Evolutionary conservation across 2,329 filamentous ascomycete species (phyloP).

Genomic region (Hortaea werneckii): DNA sequence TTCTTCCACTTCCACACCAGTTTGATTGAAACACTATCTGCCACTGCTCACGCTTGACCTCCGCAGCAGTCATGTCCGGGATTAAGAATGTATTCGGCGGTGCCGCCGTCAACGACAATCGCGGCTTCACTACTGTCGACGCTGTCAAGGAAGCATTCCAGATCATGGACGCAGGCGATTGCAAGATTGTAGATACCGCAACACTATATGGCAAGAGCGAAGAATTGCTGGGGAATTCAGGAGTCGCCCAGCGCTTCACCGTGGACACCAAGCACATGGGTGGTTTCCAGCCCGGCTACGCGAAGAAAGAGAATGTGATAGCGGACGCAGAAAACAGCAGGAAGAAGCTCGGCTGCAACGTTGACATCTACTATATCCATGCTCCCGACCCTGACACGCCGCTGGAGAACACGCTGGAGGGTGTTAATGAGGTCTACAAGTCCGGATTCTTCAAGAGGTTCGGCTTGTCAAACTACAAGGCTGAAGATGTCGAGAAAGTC

Average conservation of each 20-base stretch:
- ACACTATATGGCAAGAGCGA: conserved; percentile 35
- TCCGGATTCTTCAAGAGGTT: conserved; percentile 32
- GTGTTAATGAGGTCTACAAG: conserved; percentile 25
- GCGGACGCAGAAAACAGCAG: conserved; percentile 24
- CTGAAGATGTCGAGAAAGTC: conserved; percentile 29
- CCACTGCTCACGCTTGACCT: no score
- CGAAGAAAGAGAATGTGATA: conserved; percentile 28
- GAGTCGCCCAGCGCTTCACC: conserved; percentile 32
- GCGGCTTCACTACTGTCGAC: conserved; percentile 8
- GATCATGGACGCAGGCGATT: conserved; percentile 23
- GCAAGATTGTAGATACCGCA: conserved; percentile 32
- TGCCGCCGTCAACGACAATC: conserved; percentile 12
- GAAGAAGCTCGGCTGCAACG: conserved; percentile 15
- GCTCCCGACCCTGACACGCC: conserved; percentile 19
- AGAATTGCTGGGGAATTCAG: conserved; percentile 29
- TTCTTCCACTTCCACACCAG: no score
- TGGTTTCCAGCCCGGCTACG: conserved; percentile 28
- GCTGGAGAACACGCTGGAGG: conserved; percentile 23
- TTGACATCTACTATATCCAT: conserved; percentile 25
- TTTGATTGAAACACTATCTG: no score
- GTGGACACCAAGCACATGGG: conserved; percentile 37
- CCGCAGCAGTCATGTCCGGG: conserved; percentile 1
- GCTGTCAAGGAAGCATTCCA: conserved; percentile 15
- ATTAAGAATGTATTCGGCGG: conserved; percentile 29
- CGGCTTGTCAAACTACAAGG: conserved; percentile 37